Evolutionary conservation across 1,284 basidiomycete genomes (phyloP), one percentile per base, ranked within the genome.

Genomic region (Fomitopsis betulina): DNA sequence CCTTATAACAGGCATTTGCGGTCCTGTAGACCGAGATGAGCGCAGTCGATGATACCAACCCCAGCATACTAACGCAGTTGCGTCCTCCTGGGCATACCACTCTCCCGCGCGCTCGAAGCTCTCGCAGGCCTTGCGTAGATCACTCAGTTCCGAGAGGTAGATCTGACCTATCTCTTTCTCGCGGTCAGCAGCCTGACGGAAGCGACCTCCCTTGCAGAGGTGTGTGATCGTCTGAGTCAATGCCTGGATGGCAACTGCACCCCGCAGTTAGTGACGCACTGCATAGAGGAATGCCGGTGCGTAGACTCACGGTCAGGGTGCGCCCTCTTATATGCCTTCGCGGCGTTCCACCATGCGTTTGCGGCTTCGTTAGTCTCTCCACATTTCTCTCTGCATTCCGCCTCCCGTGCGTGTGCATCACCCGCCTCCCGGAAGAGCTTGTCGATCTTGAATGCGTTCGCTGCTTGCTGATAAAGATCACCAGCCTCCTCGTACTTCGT

Each of bases 81-180:
- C 95, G 75, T 98, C 96, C 75, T 99, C 97, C 70, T 96, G 93
- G 37, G 89, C 81, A 77, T 99, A 99, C 94, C 96, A 98, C 50
- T 97, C 93, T n/a, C 88, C 96, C 8, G 97, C 96, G 54, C 91
- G 83, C 69, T 93, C 91, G 70, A 88, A 97, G 70, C 93, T 93
- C 61, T 97, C 93, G 67, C 96, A 87, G 43, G 95, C 96, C 67
- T 84, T 87, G 13, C 82, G 80, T 50, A 94, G 75, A 72, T 95
- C 88, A 60, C 83, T 78, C 13, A 80, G 75, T 65, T 90, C 88
- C 67, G 94, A 88, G 42, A 96, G 84, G 75, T 94, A 90, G 64
- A 99, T 93, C 70, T 93, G 89, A 3, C 87, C 96, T 65, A 98
- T 96, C 76, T 96, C 94, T 76, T 98, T 98, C 80, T 98, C 93